Base-by-base conservation (phyloP, 768 basidiomycete species). In the Multifurca ochricompacta region DNA sequence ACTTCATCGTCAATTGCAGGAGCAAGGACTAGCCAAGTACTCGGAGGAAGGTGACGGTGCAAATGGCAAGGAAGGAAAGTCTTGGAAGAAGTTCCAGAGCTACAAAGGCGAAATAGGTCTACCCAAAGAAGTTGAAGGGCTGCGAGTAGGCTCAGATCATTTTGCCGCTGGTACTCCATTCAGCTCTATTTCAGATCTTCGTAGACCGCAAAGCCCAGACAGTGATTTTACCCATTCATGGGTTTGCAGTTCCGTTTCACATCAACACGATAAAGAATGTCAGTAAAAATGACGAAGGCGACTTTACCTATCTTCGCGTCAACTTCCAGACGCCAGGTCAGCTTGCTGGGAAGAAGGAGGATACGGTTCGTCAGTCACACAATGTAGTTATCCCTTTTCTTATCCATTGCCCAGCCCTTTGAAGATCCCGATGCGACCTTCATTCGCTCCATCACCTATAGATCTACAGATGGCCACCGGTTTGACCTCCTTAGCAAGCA, bases 241-340 rank as follows among this genome's bases (percentile, higher is more conserved):
- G 96, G 3, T 97, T 87, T 63, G 91, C 93, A 0, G 93, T 95
- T 0, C 93, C 95, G 0, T 97, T 95, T 76, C 96, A 99, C 66
- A 94, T 98, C 71, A 95, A 95, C 65, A 92, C 92, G 1, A 91
- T 99, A 60, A 98, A 99, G 73, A 98, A 95, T 66, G 89, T 87
- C 28, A 93, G 88, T 74, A 98, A 98, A 73, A 96, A 81, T 59
- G 95, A 99, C 59, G 96, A 98, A 69, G 91, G 89, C 5, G 92
- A 98, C 47, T 89, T 85, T 67, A 94, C 93, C 0, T 91, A 90
- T 64, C 77, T 99, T 50, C 82, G 96, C 2, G 92, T 99, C 69
- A 98, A 98, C 70, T 97, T 98, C 73, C 93, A 97, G 68, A 96
- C 95, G 0, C 96, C 96, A 10, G 96, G 96, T 45, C 93, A 97